Evolutionary conservation across 2,329 filamentous ascomycete genomes (phyloP), one percentile per base, ranked within the genome.

Genomic region (Teratosphaeria gauchensis): DNA sequence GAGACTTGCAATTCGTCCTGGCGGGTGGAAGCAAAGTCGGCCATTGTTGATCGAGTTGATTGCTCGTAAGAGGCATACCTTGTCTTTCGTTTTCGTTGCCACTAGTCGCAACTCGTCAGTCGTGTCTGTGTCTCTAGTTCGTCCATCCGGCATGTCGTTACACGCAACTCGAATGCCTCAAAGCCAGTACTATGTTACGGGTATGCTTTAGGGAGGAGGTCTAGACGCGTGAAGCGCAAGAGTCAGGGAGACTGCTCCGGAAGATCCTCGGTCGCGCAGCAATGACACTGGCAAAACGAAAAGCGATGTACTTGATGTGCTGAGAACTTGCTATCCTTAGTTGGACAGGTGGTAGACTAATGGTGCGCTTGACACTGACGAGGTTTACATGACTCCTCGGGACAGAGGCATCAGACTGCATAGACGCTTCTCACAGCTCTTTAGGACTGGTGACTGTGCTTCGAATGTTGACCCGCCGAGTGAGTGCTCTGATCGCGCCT

Each of bases 11-110:
- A 48, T 46, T 71, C 68, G 58, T 71, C 69, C 62, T 71, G 69
- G 48, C 67, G 61, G 21, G 65, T 69, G 63, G 71, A 71, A 16
- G 69, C 69, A 58, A 71, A 71, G 64, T 71, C 69, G 48, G 66
- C 66, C 68, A 71, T 71, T 58, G 9, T 59, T 55, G 33, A 11
- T n/a, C 12, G 14, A 12, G n/a, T 4, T 11, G 9, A 3, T 16
- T 55, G 9, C 4, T 51, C 28, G 19, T 16, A 14, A 56, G 3
- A 46, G 21, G 54, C 16, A 21, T n/a, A 46, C n/a, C n/a, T n/a
- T n/a, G n/a, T 30, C 11, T 28, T 46, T 19, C 21, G 33, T 33
- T 55, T 38, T 30, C 42, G 24, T 31, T 19, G 28, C 24, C 21
- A 46, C 19, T 24, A 61, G 35, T 64, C 64, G 61, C 64, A 57